Percentiles rank a stretch among this genome's conserved stretches.
Evolutionary conservation across 2,329 filamentous ascomycete genomes (phyloP).

Genomic region (Cordyceps cateniannulata): DNA sequence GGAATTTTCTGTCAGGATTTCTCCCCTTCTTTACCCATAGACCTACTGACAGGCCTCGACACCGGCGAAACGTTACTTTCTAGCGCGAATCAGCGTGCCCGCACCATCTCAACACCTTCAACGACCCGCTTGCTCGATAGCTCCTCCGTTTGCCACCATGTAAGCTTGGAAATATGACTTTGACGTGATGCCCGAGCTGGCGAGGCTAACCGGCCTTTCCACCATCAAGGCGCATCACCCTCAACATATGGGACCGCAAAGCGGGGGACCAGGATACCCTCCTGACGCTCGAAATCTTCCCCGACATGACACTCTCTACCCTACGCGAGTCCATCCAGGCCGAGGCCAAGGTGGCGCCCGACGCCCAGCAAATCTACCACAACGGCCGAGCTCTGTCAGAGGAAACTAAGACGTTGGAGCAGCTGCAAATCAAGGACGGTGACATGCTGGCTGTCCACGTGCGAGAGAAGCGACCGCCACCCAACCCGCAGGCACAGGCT

Average conservation of each 20-base stretch:
- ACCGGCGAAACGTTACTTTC: neutral
- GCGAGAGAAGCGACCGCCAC: slow-evolving; percentile 40
- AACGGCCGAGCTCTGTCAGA: slow-evolving; percentile 77
- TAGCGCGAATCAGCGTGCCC: neutral
- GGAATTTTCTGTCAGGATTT: neutral
- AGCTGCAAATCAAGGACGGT: slow-evolving; percentile 75
- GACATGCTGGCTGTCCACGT: slow-evolving; percentile 91
- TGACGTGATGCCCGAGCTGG: neutral
- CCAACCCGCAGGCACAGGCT: slow-evolving; percentile 26
- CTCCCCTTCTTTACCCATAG: neutral
- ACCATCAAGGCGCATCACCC: slow-evolving; percentile 68
- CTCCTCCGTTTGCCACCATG: slow-evolving; percentile 9
- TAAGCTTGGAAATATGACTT: neutral
- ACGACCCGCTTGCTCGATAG: neutral
- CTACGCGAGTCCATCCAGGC: slow-evolving; percentile 84
- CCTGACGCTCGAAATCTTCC: slow-evolving; percentile 73
- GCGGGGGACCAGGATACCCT: slow-evolving; percentile 63
- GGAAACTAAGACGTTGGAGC: slow-evolving; percentile 72
- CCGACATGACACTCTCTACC: slow-evolving; percentile 75
- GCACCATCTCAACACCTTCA: neutral
- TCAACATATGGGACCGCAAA: slow-evolving; percentile 74
- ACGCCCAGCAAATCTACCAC: slow-evolving; percentile 79
- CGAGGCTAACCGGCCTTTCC: slow-evolving; percentile 1
- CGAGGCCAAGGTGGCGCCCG: slow-evolving; percentile 67
- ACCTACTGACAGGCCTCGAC: neutral